phyloP scores from a whole-genome alignment of 1,284 basidiomycete genomes.

The Schizophyllum commune region DNA sequence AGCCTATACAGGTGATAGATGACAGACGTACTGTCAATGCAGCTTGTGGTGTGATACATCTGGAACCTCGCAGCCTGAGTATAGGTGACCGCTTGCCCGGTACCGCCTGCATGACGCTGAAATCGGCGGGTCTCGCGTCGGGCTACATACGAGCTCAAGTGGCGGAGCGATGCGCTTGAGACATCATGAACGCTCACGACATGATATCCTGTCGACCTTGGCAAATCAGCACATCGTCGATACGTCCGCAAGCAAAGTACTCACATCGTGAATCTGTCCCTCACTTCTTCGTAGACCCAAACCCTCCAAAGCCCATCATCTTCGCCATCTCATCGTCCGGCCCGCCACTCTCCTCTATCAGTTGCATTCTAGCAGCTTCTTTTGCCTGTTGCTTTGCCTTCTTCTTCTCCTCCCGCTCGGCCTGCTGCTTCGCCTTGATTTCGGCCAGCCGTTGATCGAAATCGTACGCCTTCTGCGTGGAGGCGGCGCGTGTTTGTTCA shows the following conservation, averaged over 20 bases:
- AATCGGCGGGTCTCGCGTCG: too few relatives aligned
- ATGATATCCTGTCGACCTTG: too few relatives aligned
- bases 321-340: constrained; percentile 63
- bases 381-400: constrained; percentile 64
- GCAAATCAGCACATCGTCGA: too few relatives aligned
- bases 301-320: constrained; percentile 93
- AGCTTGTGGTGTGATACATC: too few relatives aligned
- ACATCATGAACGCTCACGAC: too few relatives aligned
- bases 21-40: too few relatives aligned
- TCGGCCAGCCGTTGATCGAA: constrained; percentile 86
- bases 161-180: too few relatives aligned
- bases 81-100: too few relatives aligned
- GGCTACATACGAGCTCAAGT: too few relatives aligned
- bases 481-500: constrained; percentile 75
- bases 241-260: not conserved
- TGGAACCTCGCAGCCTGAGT: too few relatives aligned
- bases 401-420: constrained; percentile 61
- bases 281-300: constrained; percentile 75
- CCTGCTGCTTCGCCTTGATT: constrained; percentile 67
- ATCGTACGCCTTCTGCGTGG: constrained; percentile 83
- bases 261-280: not conserved
- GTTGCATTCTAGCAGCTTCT: constrained; percentile 58
- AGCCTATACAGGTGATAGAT: not conserved
- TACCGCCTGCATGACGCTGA: too few relatives aligned
- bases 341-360: constrained; percentile 47